A percentile compares a stretch with the other conserved stretches of the same genome.
These are phyloP conservation scores for Sporothrix pallida DNA, from an alignment of 2,329 filamentous ascomycete genomes.

Conservation along the genomic window DNA sequence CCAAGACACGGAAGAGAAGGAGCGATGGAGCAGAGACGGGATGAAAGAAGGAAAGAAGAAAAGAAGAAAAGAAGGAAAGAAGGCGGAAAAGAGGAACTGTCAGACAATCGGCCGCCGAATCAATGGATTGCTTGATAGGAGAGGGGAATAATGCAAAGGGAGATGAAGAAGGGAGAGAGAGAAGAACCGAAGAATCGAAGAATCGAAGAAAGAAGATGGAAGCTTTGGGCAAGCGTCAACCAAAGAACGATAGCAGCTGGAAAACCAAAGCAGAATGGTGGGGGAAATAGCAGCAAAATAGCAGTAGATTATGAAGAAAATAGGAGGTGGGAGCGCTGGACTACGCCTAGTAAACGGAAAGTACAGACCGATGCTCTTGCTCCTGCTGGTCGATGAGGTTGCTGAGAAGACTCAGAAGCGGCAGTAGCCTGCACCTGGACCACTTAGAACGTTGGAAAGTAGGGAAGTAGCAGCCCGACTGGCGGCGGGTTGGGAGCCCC, in stretches of 20 bases:
- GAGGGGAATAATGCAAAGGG: background rate
- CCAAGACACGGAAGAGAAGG: conserved; percentile 15
- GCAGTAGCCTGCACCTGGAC: background rate
- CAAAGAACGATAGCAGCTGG: conserved; percentile 6
- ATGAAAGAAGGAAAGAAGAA: background rate
- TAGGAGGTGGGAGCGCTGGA: background rate
- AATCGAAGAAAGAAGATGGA: background rate
- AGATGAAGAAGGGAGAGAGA: background rate
- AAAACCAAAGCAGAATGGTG: conserved; percentile 2
- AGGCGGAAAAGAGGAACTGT: background rate
- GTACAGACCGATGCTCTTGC: background rate
- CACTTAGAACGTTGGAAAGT: conserved; percentile 29
- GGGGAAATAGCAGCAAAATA: no score
- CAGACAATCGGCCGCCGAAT: background rate
- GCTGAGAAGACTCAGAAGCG: background rate
- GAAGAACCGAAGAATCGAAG: background rate
- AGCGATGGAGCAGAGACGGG: background rate
- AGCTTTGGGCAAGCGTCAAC: conserved; percentile 34
- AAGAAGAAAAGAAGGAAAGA: background rate
- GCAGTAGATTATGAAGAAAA: background rate
- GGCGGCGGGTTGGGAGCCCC: conserved; percentile 12
- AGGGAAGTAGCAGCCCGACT: conserved; percentile 11
- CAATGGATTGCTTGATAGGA: background rate
- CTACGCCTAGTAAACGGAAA: background rate
- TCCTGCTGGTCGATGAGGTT: conserved; percentile 5